Percentiles rank a stretch among this genome's conserved stretches.
phyloP scores from a whole-genome alignment of 2,329 filamentous ascomycete species.

The Botryotinia calthae region DNA sequence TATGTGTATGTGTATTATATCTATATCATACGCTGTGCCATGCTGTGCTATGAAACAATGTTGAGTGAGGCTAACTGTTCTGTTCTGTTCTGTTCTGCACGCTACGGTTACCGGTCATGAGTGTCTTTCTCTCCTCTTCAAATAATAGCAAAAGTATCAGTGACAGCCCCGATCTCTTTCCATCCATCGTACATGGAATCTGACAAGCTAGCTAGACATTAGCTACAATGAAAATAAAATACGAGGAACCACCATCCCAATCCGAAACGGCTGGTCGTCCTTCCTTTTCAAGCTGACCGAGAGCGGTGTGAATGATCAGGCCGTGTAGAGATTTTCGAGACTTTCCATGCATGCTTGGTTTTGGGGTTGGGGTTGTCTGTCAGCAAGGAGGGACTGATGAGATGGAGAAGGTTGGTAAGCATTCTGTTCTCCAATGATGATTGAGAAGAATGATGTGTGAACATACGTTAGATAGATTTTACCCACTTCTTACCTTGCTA shows the following conservation, averaged over 20 bases:
- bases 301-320: constrained; percentile 14
- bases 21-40: not conserved
- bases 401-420: not conserved
- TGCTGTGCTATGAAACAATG: too few relatives aligned
- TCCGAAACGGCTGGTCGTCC: constrained; percentile 1
- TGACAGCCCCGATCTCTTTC: not conserved
- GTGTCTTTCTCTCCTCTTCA: not conserved
- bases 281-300: constrained; percentile 20
- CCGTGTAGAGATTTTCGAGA: not conserved
- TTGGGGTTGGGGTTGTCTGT: not conserved
- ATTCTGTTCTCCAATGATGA: not conserved
- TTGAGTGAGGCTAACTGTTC: not conserved
- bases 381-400: not conserved
- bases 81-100: too few relatives aligned
- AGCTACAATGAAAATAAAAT: not conserved
- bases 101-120: not conserved
- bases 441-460: not conserved
- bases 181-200: not conserved
- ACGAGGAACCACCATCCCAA: not conserved
- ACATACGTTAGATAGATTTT: not conserved
- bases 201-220: not conserved
- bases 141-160: not conserved
- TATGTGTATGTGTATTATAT: too few relatives aligned
- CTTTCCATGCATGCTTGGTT: not conserved
- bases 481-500: not conserved